Evolutionary conservation across 1,139 yeast species (phyloP).

Genomic region (Yamadazyma pseudoaaseri): DNA sequence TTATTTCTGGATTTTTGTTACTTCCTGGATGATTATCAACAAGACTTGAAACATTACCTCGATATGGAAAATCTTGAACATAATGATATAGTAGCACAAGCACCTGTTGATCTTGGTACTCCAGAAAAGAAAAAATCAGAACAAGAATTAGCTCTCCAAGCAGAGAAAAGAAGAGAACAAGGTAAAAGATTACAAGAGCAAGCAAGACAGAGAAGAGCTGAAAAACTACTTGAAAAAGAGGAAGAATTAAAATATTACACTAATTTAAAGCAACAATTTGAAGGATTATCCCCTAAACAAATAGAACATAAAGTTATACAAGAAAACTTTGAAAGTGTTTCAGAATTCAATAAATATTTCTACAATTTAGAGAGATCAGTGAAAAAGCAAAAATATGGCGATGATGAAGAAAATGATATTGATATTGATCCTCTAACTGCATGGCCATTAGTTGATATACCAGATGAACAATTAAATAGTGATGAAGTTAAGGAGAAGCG

Average conservation of each 20-base stretch:
- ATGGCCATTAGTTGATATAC: slow-evolving; percentile 79
- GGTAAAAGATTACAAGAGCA: slow-evolving; percentile 91
- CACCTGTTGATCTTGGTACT: slow-evolving; percentile 57
- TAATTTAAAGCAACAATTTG: slow-evolving; percentile 53
- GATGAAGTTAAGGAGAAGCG: slow-evolving; percentile 87
- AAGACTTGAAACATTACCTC: slow-evolving; percentile 58
- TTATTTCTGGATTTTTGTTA: slow-evolving; percentile 78
- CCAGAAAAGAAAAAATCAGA: slow-evolving; percentile 66
- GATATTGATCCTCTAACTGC: slow-evolving; percentile 49
- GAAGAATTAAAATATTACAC: slow-evolving; percentile 74
- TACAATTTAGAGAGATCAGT: slow-evolving; percentile 66
- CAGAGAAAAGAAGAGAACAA: slow-evolving; percentile 80
- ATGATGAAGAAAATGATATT: slow-evolving; percentile 39
- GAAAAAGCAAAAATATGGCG: slow-evolving; percentile 48
- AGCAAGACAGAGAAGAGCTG: slow-evolving; percentile 80
- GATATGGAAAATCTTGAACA: slow-evolving; percentile 62
- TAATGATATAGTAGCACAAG: slow-evolving; percentile 76
- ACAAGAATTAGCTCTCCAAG: slow-evolving; percentile 73
- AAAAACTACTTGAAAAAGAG: slow-evolving; percentile 77
- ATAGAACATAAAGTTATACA: slow-evolving; percentile 51
- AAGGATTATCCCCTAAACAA: slow-evolving; percentile 42
- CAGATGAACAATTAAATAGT: slow-evolving; percentile 78
- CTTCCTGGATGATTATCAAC: slow-evolving; percentile 64
- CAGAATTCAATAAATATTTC: slow-evolving; percentile 69
- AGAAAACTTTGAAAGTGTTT: slow-evolving; percentile 78